Evolutionary conservation across 768 basidiomycete genomes (phyloP), one percentile per base, ranked within the genome.

Genomic region (Mycena kentingensis): DNA sequence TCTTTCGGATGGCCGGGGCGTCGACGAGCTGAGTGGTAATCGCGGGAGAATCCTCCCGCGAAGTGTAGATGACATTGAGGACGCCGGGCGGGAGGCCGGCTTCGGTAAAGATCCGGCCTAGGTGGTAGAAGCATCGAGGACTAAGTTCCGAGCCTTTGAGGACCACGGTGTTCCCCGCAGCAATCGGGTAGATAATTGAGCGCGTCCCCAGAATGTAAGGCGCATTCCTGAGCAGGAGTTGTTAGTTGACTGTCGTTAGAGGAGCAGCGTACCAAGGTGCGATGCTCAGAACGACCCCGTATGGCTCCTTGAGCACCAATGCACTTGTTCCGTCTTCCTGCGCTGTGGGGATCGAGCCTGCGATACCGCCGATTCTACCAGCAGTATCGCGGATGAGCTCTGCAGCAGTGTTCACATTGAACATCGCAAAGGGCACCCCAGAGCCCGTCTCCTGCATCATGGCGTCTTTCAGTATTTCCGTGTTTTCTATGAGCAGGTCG

Each of bases 61-160:
- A 72, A 22, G 83, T 84, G 5, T 74, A 70, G 31, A 87, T 55
- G 54, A 82, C 67, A 65, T 87, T 85, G 58, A 87, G 68, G 15
- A 83, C 84, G 47, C 85, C 83, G 2, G 79, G 69, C 5, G 83
- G 83, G 64, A 84, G 79, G 3, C 83, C 83, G 5, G 84, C 83
- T 55, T 84, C 76, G 19, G 69, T 63, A 32, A 61, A 52, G 35
- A 34, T 18, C 19, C 52, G 49, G 3, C 56, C 56, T 52, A 78
- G 71, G 38, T 86, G 73, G 21, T 77, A 65, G 49, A 58, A 61
- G 26, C 74, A 47, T 31, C 70, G 71, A 4, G 84, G 81, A 2
- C 82, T 82, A 44, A 81, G 68, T 54, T 83, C 83, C 6, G 83
- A 81, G 15, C 83, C 81, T 63, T 86, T 87, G 60, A 87, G 71